Evolutionary conservation across 2,329 filamentous ascomycete genomes (phyloP), one percentile per base, ranked within the genome.

Genomic region (Aspergillus sp.): DNA sequence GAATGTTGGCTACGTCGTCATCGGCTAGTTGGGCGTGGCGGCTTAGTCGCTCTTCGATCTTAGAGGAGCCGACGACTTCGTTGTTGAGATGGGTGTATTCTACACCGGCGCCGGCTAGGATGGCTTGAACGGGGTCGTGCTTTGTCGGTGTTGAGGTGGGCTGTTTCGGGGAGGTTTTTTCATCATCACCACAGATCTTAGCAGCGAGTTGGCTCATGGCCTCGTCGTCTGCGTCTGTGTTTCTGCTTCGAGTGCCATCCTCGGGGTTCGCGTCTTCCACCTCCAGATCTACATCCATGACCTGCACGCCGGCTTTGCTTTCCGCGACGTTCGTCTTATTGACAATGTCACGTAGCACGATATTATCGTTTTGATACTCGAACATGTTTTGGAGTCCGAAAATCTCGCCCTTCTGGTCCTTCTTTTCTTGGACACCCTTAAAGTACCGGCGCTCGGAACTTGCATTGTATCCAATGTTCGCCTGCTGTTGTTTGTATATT

Each of bases 261-360:
- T 71, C 71, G 17, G 83, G 80, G 2, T 83, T 81, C 13, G 86
- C 79, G 0, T 82, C 83, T 60, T 86, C 80, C 5, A 30, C 27
- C 15, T 88, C 83, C 66, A 90, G 80, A 59, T 96, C 86, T 17
- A 96, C 82, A 54, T 90, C 88, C n/a, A 88, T 82, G 30, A 97
- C 86, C 27, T 85, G 83, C 9, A 98, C 89, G 0, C 92, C 93
- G 0, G 89, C 91, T 69, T 88, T 90, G 42, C 91, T 91, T 77
- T 99, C 95, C 4, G 95, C 95, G 51, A 99, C 87, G 68, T 99
- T 99, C 27, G 95, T 98, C 75, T 97, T 96, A 79, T 98, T 96
- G 66, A 99, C 91, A 65, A 99, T 98, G 56, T 97, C 91, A n/a
- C 90, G 85, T 5, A 98, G 82, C 13, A 97, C 82, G 12, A 96